phyloP scores from a whole-genome alignment of 2,329 filamentous ascomycete genomes.

The Penicillium carneum region DNA sequence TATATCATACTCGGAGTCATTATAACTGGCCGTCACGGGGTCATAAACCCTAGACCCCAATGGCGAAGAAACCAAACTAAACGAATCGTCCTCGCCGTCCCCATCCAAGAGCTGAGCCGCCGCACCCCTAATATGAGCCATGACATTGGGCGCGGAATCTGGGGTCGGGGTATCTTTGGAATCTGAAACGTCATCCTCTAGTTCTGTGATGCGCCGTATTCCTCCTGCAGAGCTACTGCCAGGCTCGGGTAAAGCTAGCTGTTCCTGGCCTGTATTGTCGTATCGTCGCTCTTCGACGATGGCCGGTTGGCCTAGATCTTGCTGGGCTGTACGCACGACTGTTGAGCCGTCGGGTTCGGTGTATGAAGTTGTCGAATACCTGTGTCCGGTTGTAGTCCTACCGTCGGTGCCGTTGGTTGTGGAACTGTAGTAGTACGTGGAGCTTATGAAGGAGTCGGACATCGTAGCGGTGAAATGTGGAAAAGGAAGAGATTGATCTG shows the following conservation, averaged over 20 bases:
- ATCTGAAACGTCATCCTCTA: conserved; percentile 34
- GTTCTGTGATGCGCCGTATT: conserved; percentile 39
- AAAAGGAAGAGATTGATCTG: conserved; percentile 17
- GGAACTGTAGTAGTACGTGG: conserved; percentile 46
- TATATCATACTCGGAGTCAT: conserved; percentile 30
- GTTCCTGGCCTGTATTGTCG: conserved; percentile 44
- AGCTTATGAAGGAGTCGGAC: conserved; percentile 42
- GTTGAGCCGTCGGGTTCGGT: conserved; percentile 45
- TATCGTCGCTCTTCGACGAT: conserved; percentile 46
- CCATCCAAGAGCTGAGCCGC: conserved; percentile 19
- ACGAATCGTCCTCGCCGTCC: conserved; percentile 20
- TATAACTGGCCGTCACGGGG: conserved; percentile 27
- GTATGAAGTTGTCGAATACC: conserved; percentile 43
- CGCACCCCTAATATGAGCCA: conserved; percentile 19
- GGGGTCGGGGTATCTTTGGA: conserved; percentile 3
- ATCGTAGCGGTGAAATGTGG: conserved; percentile 26
- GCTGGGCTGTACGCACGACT: conserved; percentile 44
- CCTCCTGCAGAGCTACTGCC: conserved; percentile 33
- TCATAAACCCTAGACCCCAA: conserved; percentile 27
- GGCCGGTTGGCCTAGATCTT: conserved; percentile 46
- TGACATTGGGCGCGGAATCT: conserved; percentile 4
- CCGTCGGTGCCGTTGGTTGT: conserved; percentile 39
- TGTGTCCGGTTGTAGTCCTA: conserved; percentile 41
- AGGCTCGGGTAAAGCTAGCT: conserved; percentile 26
- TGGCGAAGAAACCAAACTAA: conserved; percentile 20